Evolutionary conservation across 305 asterid genomes (phyloP), one percentile per base, ranked within the genome.

Genomic region (Vinca major): DNA sequence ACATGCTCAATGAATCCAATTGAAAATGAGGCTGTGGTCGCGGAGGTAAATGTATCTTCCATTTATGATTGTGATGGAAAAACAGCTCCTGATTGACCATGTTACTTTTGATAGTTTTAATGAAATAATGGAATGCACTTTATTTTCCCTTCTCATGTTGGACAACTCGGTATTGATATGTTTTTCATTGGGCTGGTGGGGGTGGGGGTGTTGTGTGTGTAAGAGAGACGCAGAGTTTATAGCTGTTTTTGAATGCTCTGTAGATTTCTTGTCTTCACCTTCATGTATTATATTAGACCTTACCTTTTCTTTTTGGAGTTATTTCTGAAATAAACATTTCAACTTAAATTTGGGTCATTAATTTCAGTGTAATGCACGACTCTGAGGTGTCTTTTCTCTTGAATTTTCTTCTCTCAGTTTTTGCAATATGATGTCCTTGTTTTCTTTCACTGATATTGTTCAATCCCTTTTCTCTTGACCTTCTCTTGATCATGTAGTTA

Each of bases 1-100:
- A 92, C 98, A 71, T 90, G 97, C 85, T 90, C 97, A 43, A 88
- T 90, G 96, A 93, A 93, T 79, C 97, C 97, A 50, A 79, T 90
- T 79, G 97, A 93, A 83, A 87, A 93, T 70, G 97, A 93, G 80
- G 96, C 98, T 53, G 97, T 85, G 65, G 95, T 93, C 70, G 89
- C 98, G 7, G 97, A 90, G 93, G 97, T 92, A 89, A 55, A 77
- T 73, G 0, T 79, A 50, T 71, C 48, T 2, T 12, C 13, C 19
- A 6, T 39, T 37, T 61, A 61, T 21, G 57, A 49, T 20, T 49
- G 1, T 60, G 49, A 62, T 14, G 4, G 33, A 36, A 43, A 13
- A 43, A 9, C 11, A 39, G 39, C 52, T 52, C 7, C n/a, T 54
- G 50, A 14, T 26, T 19, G 3, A 21, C 26, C 56, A 8, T 33